phyloP scores from a whole-genome alignment of 495 filamentous ascomycete genomes.

The Xylaria bambusicola region DNA sequence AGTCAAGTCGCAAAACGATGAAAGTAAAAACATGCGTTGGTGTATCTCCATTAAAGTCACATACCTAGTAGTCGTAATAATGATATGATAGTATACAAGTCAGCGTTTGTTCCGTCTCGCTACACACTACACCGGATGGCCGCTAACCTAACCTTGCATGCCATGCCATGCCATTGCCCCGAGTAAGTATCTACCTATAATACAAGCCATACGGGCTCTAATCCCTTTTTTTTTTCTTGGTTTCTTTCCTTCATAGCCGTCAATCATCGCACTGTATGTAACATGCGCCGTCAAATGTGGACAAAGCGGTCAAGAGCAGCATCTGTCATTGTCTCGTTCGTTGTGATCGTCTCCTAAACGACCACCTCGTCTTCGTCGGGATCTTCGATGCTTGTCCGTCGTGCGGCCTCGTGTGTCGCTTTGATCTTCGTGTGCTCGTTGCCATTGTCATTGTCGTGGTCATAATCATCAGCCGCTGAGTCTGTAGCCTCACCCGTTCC shows the following conservation, averaged over 20 bases:
- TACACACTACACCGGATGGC: no score
- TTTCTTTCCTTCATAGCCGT: not conserved
- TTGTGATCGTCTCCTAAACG: conserved; percentile 31
- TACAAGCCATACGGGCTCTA: not conserved
- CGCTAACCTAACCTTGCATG: no score
- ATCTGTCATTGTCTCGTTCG: not conserved
- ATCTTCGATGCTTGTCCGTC: conserved; percentile 58
- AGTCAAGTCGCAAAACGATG: no score
- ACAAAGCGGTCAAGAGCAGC: not conserved
- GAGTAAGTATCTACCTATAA: not conserved
- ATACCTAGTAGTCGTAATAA: no score
- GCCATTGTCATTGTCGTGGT: not conserved
- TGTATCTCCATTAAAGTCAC: no score
- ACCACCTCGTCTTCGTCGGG: conserved; percentile 56
- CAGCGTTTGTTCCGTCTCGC: no score
- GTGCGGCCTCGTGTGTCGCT: conserved; percentile 52
- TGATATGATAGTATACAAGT: no score
- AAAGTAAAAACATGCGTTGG: no score
- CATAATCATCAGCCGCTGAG: conserved; percentile 24
- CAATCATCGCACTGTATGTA: not conserved
- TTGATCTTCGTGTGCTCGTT: conserved; percentile 47
- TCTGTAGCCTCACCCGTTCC: conserved; percentile 31
- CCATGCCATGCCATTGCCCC: not conserved
- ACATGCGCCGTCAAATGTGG: not conserved
- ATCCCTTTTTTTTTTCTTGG: no score